Conservation (phyloP, 202 grass and related monocot genomes). For the Carex arenaria region DNA sequence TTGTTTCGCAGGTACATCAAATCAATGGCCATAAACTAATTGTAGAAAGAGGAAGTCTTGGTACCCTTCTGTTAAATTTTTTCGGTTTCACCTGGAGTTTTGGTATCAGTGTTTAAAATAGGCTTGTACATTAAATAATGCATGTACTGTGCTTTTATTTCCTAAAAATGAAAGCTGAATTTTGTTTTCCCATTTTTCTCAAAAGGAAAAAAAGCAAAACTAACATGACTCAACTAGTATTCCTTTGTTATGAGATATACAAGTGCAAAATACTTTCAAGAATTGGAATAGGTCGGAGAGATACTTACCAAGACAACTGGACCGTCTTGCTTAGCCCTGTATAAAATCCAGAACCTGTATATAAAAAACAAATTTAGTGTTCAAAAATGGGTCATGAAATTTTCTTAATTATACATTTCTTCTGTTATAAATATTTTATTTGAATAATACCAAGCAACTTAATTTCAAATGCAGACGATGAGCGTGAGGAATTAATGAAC, state of each 20-base stretch:
- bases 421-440: neutral
- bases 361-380: neutral
- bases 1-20: neutral
- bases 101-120: neutral
- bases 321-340: constrained; percentile 91
- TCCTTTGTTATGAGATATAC: neutral
- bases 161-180: neutral
- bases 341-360: constrained; percentile 89
- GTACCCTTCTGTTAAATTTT: neutral
- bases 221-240: neutral
- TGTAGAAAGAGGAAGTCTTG: neutral
- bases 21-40: neutral
- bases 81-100: neutral
- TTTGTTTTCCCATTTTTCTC: neutral
- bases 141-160: neutral
- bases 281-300: neutral
- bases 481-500: neutral
- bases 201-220: neutral
- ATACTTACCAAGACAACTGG: constrained; percentile 63
- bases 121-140: neutral
- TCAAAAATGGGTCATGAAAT: neutral
- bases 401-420: neutral
- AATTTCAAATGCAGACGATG: neutral
- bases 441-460: neutral
- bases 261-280: neutral